phyloP scores from a whole-genome alignment of 768 basidiomycete species.

The Hygrocybe punicea region DNA sequence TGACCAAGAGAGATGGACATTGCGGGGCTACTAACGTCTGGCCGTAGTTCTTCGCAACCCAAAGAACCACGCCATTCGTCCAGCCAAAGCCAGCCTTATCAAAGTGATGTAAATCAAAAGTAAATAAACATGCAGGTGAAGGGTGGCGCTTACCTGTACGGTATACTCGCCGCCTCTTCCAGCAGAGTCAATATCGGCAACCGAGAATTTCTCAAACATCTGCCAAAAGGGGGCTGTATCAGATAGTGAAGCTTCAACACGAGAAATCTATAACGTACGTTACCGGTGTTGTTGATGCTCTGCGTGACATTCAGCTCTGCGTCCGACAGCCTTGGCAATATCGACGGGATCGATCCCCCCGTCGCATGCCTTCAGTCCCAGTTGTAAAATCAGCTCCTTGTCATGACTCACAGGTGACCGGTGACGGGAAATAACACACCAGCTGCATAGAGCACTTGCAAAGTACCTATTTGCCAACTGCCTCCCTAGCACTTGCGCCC shows the following conservation, averaged over 20 bases:
- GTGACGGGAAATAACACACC: slow-evolving; percentile 65
- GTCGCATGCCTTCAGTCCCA: slow-evolving; percentile 73
- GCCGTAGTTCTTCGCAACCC: slow-evolving; percentile 69
- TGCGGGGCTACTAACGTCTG: slow-evolving; percentile 52
- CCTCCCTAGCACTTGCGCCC: slow-evolving; percentile 58
- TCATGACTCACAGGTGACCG: background rate
- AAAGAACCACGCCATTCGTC: slow-evolving; percentile 81
- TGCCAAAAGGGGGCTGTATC: slow-evolving; percentile 24
- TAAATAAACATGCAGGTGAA: background rate
- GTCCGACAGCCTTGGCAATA: slow-evolving; percentile 68
- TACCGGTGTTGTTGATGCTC: slow-evolving; percentile 66
- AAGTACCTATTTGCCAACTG: slow-evolving; percentile 85
- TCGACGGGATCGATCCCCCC: slow-evolving; percentile 73
- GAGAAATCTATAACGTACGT: slow-evolving; percentile 46
- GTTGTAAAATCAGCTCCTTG: background rate
- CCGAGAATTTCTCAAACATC: slow-evolving; percentile 91
- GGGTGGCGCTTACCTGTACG: slow-evolving; percentile 53
- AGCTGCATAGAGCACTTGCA: slow-evolving; percentile 81
- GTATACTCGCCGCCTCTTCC: slow-evolving; percentile 86
- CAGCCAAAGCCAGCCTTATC: slow-evolving; percentile 75
- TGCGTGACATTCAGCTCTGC: slow-evolving; percentile 65
- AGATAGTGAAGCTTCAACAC: background rate
- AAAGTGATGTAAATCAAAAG: slow-evolving; percentile 16
- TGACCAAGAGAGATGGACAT: slow-evolving; percentile 50
- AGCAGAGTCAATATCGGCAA: slow-evolving; percentile 70